A percentile compares a stretch with the other conserved stretches of the same genome.
phyloP scores from a whole-genome alignment of 1,284 basidiomycete species.

The Ceratobasidium sp. region DNA sequence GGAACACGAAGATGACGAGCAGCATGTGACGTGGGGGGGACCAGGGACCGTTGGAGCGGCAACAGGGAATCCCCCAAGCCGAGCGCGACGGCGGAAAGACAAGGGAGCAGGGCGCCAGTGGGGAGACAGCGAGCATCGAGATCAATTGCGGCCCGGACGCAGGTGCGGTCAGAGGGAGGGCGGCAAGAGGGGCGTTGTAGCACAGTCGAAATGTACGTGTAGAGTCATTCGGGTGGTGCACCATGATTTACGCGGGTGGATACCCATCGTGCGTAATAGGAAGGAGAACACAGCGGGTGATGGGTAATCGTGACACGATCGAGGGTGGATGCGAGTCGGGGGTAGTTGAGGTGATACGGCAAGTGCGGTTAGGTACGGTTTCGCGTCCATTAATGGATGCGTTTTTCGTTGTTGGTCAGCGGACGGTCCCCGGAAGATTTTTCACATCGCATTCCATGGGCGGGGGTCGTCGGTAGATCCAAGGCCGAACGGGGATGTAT shows the following conservation, averaged over 20 bases:
- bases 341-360: conserved; percentile 37
- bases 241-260: neutral
- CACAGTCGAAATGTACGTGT: neutral
- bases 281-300: neutral
- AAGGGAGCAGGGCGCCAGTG: neutral
- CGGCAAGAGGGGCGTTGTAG: neutral
- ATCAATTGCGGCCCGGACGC: conserved; percentile 37
- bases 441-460: conserved; percentile 13
- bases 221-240: neutral
- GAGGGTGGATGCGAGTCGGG: conserved; percentile 29
- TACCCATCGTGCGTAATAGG: neutral
- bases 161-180: conserved; percentile 13
- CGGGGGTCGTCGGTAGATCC: neutral
- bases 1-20: neutral
- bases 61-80: conserved; percentile 2
- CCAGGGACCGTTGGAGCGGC: neutral
- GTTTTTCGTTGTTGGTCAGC: conserved; percentile 11
- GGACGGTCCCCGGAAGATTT: neutral
- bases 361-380: conserved; percentile 34
- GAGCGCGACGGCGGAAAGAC: neutral
- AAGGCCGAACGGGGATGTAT: neutral
- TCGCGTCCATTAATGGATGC: neutral
- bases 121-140: neutral
- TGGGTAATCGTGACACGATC: neutral
- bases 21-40: conserved; percentile 7